Evolutionary conservation across 768 basidiomycete species (phyloP), one percentile per base, ranked within the genome.

Genomic region (Melanogaster broomeanus): DNA sequence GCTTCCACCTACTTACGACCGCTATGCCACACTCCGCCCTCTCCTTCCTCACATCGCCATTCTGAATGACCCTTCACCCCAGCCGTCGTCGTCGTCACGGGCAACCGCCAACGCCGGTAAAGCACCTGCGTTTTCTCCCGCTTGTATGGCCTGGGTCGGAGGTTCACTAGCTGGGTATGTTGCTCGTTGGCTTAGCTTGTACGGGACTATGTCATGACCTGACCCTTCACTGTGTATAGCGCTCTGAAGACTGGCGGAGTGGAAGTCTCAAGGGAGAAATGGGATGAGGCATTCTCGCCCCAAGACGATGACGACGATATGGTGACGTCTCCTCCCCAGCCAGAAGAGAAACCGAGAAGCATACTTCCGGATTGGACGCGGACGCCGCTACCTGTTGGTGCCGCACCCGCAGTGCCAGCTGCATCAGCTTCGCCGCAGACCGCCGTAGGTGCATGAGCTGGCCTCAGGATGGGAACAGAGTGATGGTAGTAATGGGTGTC

Each of bases 91-190:
- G 11, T 76, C 80, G 6, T 74, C 80, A 31, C 72, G 81, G 40
- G 83, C 83, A 3, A 73, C 65, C 18, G 77, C 76, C 0, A 86
- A 85, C 56, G 85, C 84, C 2, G 95, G 93, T 2, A 88, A 83
- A 58, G 93, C 93, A 0, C 95, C 96, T 0, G 88, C 90, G 0
- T 98, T 96, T 71, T 73, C 85, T 4, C 88, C 93, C 2, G 83
- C 85, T 1, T 76, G 84, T 30, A 76, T 95, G 71, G 79, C 87
- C 0, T 99, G 96, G 96, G 84, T 99, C 11, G 96, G 96, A 4
- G 96, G 93, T 0, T 93, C 91, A 19, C 66, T 98, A 18, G 92
- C 94, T 3, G 96, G 95, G 88, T 93, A 68, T 56, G 85, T 77
- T 31, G 11, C 24, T n/a, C 43, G 22, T 42, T 24, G 15, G 24